phyloP scores from a whole-genome alignment of 2,329 filamentous ascomycete genomes.

The Penicillium janthinellum region DNA sequence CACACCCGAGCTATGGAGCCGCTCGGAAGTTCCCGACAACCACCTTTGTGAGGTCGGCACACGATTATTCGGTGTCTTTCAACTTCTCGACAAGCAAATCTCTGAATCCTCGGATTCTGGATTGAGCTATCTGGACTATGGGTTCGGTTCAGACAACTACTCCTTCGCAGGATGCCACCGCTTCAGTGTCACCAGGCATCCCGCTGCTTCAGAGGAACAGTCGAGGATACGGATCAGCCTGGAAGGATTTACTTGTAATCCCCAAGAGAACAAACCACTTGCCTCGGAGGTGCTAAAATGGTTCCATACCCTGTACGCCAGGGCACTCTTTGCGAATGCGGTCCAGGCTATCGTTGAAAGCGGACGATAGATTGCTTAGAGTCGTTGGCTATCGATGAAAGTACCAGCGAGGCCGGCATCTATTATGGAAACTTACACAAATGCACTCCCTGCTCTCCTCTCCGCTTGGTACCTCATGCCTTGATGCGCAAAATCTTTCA shows the following conservation, averaged over 20 bases:
- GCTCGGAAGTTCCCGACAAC: conserved; percentile 3
- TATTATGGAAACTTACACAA: too few species aligned
- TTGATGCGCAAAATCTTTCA: too few species aligned
- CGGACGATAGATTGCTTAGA: neutral
- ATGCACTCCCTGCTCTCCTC: too few species aligned
- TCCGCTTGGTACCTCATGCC: too few species aligned
- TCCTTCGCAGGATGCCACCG: conserved; percentile 1
- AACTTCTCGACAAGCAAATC: conserved; percentile 2
- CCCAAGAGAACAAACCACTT: conserved; percentile 10
- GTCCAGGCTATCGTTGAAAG: conserved; percentile 3
- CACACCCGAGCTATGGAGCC: neutral
- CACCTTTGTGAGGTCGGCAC: conserved; percentile 15
- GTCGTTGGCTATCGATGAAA: neutral
- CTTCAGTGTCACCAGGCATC: neutral
- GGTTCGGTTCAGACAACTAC: neutral
- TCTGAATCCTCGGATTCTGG: neutral
- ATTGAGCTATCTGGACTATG: conserved; percentile 4
- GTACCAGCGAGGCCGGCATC: too few species aligned
- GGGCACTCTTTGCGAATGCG: conserved; percentile 5
- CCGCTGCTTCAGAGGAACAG: neutral
- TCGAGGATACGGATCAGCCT: conserved; percentile 13
- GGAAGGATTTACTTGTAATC: conserved; percentile 22
- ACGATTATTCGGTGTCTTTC: neutral
- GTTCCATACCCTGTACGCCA: conserved; percentile 8
- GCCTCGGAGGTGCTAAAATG: neutral